Evolutionary conservation across 75 land plant genomes (phyloP).

Genomic region (Ceratopteris richardii): DNA sequence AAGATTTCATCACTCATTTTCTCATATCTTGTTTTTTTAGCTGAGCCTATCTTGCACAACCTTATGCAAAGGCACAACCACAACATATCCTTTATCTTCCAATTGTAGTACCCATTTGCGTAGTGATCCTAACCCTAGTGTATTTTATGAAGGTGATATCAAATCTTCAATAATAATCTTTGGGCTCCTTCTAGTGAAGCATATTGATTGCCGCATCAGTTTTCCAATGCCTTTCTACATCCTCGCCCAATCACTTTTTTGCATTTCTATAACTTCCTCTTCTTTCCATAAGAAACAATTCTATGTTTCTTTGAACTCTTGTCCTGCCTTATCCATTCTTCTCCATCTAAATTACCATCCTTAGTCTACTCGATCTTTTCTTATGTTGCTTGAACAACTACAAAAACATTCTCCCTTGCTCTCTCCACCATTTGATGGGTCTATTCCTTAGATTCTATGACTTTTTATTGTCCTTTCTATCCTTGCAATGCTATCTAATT

Average conservation of each 20-base stretch:
- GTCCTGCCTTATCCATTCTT: slow-evolving; percentile 1
- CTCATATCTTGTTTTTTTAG: slow-evolving; percentile 61
- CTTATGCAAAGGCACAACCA: slow-evolving; percentile 69
- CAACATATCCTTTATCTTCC: slow-evolving; percentile 35
- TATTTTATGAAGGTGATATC: slow-evolving; percentile 52
- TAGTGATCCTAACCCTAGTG: slow-evolving; percentile 51
- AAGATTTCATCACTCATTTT: slow-evolving; percentile 61
- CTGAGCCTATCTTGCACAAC: slow-evolving; percentile 47
- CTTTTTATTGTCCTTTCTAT: too few species aligned
- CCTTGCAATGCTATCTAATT: too few species aligned
- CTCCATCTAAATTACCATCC: slow-evolving; percentile 35
- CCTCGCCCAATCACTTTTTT: slow-evolving; percentile 17
- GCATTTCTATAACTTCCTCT: not conserved
- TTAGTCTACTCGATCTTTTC: slow-evolving; percentile 86
- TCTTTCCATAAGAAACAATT: not conserved
- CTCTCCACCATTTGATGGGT: too few species aligned
- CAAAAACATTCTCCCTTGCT: too few species aligned
- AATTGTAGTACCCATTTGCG: slow-evolving; percentile 58
- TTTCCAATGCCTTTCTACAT: slow-evolving; percentile 45
- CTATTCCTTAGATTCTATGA: too few species aligned
- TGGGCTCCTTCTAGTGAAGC: slow-evolving; percentile 31
- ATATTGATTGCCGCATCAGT: slow-evolving; percentile 71
- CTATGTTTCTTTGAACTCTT: not conserved
- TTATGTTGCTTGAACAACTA: too few species aligned
- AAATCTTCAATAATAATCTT: slow-evolving; percentile 61